Evolutionary conservation across 805 yeast genomes (phyloP).

Genomic region (Saccharomycopsis synnaedendra): DNA sequence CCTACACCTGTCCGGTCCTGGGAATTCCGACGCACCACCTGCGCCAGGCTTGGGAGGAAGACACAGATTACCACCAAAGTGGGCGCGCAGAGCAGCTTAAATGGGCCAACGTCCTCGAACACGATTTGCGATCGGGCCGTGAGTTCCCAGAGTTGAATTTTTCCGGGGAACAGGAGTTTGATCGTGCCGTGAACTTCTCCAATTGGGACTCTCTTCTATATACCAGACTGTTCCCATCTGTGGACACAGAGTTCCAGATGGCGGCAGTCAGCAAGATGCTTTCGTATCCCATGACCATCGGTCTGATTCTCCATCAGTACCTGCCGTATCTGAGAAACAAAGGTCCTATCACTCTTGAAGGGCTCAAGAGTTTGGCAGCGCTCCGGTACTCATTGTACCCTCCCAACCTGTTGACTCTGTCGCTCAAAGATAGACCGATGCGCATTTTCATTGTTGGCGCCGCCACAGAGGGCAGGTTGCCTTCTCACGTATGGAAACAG

Average conservation of each 20-base stretch:
- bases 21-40: constrained; percentile 97
- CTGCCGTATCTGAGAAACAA: constrained; percentile 80
- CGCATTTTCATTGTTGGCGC: constrained; percentile 87
- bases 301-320: constrained; percentile 67
- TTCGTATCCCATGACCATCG: constrained; percentile 87
- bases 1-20: constrained; percentile 81
- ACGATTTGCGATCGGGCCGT: constrained; percentile 88
- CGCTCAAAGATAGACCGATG: constrained; percentile 72
- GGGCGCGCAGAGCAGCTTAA: constrained; percentile 64
- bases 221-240: constrained; percentile 84
- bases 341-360: constrained; percentile 86
- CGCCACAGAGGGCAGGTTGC: constrained; percentile 85
- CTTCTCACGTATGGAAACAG: constrained; percentile 94
- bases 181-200: constrained; percentile 62
- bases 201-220: constrained; percentile 92
- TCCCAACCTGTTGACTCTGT: constrained; percentile 35
- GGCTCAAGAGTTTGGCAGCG: constrained; percentile 88
- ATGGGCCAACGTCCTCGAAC: constrained; percentile 87
- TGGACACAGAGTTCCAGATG: constrained; percentile 93
- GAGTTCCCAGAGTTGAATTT: constrained; percentile 93
- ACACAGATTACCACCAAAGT: constrained; percentile 55
- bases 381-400: constrained; percentile 85
- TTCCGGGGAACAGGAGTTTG: constrained; percentile 70
- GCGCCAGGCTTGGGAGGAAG: constrained; percentile 79
- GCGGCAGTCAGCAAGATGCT: constrained; percentile 93